phyloP scores from a whole-genome alignment of 306 rosid genomes.

The Lupinus albus region DNA sequence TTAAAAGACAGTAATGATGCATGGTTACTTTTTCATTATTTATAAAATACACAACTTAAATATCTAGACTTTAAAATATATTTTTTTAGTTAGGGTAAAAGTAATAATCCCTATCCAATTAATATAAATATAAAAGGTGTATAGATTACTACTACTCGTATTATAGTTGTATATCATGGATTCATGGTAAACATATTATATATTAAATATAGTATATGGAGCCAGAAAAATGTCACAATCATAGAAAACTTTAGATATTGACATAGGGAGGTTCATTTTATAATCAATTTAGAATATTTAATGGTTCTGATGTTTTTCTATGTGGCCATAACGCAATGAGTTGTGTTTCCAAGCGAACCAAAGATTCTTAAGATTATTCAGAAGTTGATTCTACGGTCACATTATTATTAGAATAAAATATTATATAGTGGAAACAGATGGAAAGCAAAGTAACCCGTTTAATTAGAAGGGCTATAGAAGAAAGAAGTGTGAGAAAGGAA shows the following conservation, averaged over 20 bases:
- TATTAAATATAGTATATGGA: slow-evolving; percentile 1
- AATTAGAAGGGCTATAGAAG: slow-evolving; percentile 30
- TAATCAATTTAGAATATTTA: slow-evolving; percentile 9
- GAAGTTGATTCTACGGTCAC: slow-evolving; percentile 51
- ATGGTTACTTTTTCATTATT: background rate
- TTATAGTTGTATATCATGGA: background rate
- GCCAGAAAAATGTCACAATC: slow-evolving; percentile 39
- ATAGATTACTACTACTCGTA: background rate
- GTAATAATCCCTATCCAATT: background rate
- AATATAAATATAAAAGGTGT: background rate
- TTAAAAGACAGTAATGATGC: too few relatives aligned
- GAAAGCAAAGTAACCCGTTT: slow-evolving; percentile 34
- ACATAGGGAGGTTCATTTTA: slow-evolving; percentile 38
- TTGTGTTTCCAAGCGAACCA: slow-evolving; percentile 44
- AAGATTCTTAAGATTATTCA: slow-evolving; percentile 22
- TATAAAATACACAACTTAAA: too few relatives aligned
- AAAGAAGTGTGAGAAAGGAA: slow-evolving; percentile 24
- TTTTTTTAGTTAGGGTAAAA: background rate
- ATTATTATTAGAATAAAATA: slow-evolving; percentile 26
- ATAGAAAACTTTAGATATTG: slow-evolving; percentile 39
- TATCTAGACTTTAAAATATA: background rate
- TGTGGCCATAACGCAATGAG: slow-evolving; percentile 36
- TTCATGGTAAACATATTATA: background rate
- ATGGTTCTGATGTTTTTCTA: slow-evolving; percentile 27
- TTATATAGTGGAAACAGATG: slow-evolving; percentile 34